phyloP scores from a whole-genome alignment of 116 monocot genomes.

The Papilionanthe hybrid region DNA sequence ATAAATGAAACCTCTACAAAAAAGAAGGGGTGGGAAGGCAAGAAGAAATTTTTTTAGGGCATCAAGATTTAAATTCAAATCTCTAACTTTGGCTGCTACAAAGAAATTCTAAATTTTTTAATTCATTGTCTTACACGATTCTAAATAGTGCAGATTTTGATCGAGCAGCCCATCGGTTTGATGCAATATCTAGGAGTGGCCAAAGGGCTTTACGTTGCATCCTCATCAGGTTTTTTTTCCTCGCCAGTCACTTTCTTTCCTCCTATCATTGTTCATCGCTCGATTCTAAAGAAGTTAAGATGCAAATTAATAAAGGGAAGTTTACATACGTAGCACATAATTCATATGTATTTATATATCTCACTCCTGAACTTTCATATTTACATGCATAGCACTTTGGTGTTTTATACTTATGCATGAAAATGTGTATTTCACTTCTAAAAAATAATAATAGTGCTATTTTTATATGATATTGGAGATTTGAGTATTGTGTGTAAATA shows the following conservation, averaged over 20 bases:
- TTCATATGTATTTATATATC: no score
- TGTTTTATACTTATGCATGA: no score
- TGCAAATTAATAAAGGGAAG: not conserved
- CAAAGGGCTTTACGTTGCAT: constrained; percentile 81
- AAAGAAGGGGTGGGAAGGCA: not conserved
- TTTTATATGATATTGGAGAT: no score
- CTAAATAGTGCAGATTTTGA: constrained; percentile 36
- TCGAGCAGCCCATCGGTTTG: constrained; percentile 75
- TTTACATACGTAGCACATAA: no score
- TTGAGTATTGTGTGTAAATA: no score
- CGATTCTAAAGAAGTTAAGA: not conserved
- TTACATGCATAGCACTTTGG: no score
- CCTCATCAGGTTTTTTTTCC: constrained; percentile 55
- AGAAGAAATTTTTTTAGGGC: not conserved
- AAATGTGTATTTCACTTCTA: no score
- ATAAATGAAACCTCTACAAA: no score
- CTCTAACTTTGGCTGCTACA: not conserved
- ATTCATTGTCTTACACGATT: not conserved
- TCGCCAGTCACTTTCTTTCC: constrained; percentile 1
- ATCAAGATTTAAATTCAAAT: not conserved
- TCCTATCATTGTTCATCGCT: not conserved
- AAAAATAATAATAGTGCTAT: no score
- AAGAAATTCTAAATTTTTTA: not conserved
- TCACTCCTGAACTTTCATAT: no score
- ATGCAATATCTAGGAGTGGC: constrained; percentile 84